Percentiles rank a stretch among this genome's conserved stretches.
These are phyloP conservation scores for Xanthoconium purpureum DNA, from an alignment of 768 basidiomycete genomes.

Conservation along the genomic window DNA sequence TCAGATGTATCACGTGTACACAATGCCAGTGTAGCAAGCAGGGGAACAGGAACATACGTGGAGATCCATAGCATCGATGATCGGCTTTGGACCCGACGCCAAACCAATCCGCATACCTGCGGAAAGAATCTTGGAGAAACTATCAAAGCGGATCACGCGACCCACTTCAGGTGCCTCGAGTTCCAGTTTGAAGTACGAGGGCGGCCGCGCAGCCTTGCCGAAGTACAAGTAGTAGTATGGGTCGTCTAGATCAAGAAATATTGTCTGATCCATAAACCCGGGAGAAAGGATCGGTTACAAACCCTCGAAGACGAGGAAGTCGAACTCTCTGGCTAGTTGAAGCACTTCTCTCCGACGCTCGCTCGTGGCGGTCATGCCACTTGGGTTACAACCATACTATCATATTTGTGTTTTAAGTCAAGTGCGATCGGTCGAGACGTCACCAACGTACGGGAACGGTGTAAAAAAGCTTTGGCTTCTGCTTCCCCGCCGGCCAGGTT, in stretches of 20 bases:
- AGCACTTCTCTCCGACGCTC: slow-evolving; percentile 72
- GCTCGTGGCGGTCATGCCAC: slow-evolving; percentile 71
- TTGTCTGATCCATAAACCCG: not conserved
- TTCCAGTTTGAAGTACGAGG: slow-evolving; percentile 84
- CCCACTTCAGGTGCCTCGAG: slow-evolving; percentile 62
- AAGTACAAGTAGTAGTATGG: slow-evolving; percentile 81
- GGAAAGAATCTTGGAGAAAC: slow-evolving; percentile 79
- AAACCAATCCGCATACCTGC: slow-evolving; percentile 81
- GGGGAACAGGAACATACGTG: slow-evolving; percentile 46
- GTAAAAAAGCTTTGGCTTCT: slow-evolving; percentile 76
- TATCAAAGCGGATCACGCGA: slow-evolving; percentile 84
- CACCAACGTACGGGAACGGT: slow-evolving; percentile 61
- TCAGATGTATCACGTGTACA: slow-evolving; percentile 7
- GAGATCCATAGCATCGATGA: slow-evolving; percentile 68
- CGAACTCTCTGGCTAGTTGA: slow-evolving; percentile 63
- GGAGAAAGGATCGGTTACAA: not conserved
- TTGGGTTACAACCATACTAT: slow-evolving; percentile 85
- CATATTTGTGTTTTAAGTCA: not conserved
- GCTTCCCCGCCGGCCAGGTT: slow-evolving; percentile 69
- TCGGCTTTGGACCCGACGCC: slow-evolving; percentile 65
- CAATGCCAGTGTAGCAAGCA: slow-evolving; percentile 11
- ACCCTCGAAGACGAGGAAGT: slow-evolving; percentile 87
- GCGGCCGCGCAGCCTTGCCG: slow-evolving; percentile 56
- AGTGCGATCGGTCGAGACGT: slow-evolving; percentile 5
- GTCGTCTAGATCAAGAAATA: slow-evolving; percentile 50